These are phyloP conservation scores for Salicornia ramosissima DNA, from an alignment of 148 eudicot species.

Conservation along the genomic window DNA sequence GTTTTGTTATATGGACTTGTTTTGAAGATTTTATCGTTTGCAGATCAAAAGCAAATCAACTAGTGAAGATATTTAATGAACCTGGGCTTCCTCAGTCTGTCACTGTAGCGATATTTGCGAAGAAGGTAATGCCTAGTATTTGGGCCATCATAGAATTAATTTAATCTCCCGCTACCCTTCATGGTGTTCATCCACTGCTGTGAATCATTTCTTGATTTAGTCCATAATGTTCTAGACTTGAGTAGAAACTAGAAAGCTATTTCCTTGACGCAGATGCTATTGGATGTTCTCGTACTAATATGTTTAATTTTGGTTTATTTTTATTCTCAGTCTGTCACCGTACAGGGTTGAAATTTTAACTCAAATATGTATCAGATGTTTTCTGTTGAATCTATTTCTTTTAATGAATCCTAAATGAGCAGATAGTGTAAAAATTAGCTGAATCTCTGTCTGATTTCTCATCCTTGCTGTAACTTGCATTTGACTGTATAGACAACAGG, in stretches of 20 bases:
- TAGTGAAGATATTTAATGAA: conserved; percentile 48
- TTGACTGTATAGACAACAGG: background rate
- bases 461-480: background rate
- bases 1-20: background rate
- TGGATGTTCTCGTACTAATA: background rate
- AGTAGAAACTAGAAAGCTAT: background rate
- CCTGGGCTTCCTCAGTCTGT: conserved; percentile 60
- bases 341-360: background rate
- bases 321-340: background rate
- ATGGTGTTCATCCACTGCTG: background rate
- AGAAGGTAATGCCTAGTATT: conserved; percentile 49
- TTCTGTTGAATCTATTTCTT: background rate
- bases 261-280: background rate
- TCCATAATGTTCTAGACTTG: background rate
- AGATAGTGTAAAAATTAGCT: background rate
- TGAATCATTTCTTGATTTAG: background rate
- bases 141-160: background rate
- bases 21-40: conserved; percentile 18
- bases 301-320: background rate
- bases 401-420: background rate
- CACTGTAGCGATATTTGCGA: conserved; percentile 53
- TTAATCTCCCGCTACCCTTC: background rate
- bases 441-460: background rate
- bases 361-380: background rate
- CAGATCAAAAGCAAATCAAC: conserved; percentile 60